Evolutionary conservation across 2,329 filamentous ascomycete species (phyloP).

Genomic region (Pseudogymnoascus sp.): DNA sequence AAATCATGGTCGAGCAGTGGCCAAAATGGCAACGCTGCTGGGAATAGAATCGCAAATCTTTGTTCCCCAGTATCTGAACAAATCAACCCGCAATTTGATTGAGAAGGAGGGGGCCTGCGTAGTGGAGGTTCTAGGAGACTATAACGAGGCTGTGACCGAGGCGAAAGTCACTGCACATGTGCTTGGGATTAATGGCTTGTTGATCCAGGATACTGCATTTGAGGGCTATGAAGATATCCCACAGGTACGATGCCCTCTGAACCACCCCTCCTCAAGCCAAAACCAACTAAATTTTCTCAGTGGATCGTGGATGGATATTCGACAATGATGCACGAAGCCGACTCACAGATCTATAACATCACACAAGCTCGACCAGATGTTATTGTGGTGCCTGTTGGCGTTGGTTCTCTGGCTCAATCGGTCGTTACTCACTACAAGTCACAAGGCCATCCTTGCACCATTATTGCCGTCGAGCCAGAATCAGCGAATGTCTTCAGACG

Average conservation of each 20-base stretch:
- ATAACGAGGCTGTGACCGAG: slow-evolving; percentile 53
- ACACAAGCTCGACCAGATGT: slow-evolving; percentile 36
- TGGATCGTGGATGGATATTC: slow-evolving; percentile 74
- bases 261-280: slow-evolving; percentile 8
- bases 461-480: slow-evolving; percentile 65
- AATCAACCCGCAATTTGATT: slow-evolving; percentile 48
- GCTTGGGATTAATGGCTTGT: slow-evolving; percentile 34
- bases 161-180: slow-evolving; percentile 36
- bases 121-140: slow-evolving; percentile 46
- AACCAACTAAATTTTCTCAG: slow-evolving; percentile 20
- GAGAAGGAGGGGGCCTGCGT: slow-evolving; percentile 55
- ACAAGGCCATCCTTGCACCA: slow-evolving; percentile 26
- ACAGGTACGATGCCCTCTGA: slow-evolving; percentile 31
- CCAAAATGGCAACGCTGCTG: slow-evolving; percentile 56
- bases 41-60: slow-evolving; percentile 49
- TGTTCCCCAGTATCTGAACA: slow-evolving; percentile 53
- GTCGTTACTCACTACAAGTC: slow-evolving; percentile 58
- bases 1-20: slow-evolving; percentile 68
- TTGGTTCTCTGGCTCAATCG: slow-evolving; percentile 64
- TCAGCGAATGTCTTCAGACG: slow-evolving; percentile 49
- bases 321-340: slow-evolving; percentile 63
- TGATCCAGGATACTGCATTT: slow-evolving; percentile 64
- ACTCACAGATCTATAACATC: slow-evolving; percentile 46
- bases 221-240: slow-evolving; percentile 60
- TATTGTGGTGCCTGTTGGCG: slow-evolving; percentile 60